Evolutionary conservation across 768 basidiomycete genomes (phyloP).

Genomic region (Brasilioporus rufonigricans): DNA sequence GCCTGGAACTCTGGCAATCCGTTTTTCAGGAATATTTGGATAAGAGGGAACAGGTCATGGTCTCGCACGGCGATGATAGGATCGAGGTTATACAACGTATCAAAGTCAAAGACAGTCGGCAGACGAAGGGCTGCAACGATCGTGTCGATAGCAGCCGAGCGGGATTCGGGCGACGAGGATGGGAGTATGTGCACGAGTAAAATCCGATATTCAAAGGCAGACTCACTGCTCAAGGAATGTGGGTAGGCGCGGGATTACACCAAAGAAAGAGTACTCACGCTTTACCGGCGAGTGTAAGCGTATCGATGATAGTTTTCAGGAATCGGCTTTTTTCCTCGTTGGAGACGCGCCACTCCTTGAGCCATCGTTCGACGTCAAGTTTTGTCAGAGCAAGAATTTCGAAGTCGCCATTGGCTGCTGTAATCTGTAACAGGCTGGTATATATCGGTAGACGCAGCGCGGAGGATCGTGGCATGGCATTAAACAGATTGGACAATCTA

Average conservation of each 20-base stretch:
- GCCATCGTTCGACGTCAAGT: constrained; percentile 69
- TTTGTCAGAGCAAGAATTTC: constrained; percentile 58
- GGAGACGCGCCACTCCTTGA: constrained; percentile 71
- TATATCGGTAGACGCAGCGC: constrained; percentile 63
- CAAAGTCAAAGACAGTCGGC: constrained; percentile 75
- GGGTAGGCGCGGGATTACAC: not conserved
- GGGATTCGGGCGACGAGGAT: constrained; percentile 47
- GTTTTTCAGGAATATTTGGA: constrained; percentile 69
- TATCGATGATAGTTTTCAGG: constrained; percentile 59
- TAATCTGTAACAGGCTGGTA: constrained; percentile 56
- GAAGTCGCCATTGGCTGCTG: constrained; percentile 59
- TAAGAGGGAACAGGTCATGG: constrained; percentile 70
- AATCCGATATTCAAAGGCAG: constrained; percentile 63
- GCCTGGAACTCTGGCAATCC: constrained; percentile 59
- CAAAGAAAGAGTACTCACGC: constrained; percentile 44
- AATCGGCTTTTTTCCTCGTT: constrained; percentile 62
- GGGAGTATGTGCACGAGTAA: constrained; percentile 61
- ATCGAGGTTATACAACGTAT: constrained; percentile 74
- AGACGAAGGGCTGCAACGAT: constrained; percentile 65
- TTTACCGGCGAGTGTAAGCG: constrained; percentile 55
- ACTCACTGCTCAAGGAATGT: constrained; percentile 38
- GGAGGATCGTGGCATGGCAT: constrained; percentile 66
- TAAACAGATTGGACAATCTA: constrained; percentile 83
- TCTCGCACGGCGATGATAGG: constrained; percentile 62
- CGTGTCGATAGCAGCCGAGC: constrained; percentile 54